Percentiles rank a stretch among this genome's conserved stretches.
Conservation (phyloP, 495 filamentous ascomycete genomes). For the Aspergillus carlsbadensis region DNA sequence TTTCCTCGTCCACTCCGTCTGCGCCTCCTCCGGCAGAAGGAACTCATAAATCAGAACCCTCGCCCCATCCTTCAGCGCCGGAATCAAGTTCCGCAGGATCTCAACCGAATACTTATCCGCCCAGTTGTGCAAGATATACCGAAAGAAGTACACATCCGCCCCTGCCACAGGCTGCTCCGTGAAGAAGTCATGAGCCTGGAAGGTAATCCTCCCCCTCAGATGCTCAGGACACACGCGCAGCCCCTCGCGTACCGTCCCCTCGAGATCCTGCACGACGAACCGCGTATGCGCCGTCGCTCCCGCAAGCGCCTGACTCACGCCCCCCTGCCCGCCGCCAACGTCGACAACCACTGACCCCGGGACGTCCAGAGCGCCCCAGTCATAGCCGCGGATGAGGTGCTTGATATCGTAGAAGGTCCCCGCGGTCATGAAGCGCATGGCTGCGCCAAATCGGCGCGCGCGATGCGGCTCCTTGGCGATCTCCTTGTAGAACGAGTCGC, state of each 20-base stretch:
- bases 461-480: not conserved
- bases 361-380: slow-evolving; percentile 34
- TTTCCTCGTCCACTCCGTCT: too few relatives aligned
- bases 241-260: slow-evolving; percentile 43
- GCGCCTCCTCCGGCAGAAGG: too few relatives aligned
- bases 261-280: slow-evolving; percentile 59
- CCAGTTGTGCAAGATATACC: slow-evolving; percentile 61
- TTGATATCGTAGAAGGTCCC: slow-evolving; percentile 41
- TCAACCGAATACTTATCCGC: slow-evolving; percentile 55
- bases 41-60: not conserved
- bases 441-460: not conserved
- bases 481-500: not conserved
- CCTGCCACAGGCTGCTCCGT: slow-evolving; percentile 46
- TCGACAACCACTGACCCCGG: slow-evolving; percentile 48
- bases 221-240: slow-evolving; percentile 34
- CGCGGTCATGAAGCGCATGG: not conserved
- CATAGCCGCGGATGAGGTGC: slow-evolving; percentile 45
- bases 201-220: slow-evolving; percentile 40
- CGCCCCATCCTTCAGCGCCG: slow-evolving; percentile 37
- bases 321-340: slow-evolving; percentile 54
- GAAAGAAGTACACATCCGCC: slow-evolving; percentile 57
- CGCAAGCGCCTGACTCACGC: slow-evolving; percentile 45
- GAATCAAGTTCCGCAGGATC: slow-evolving; percentile 52
- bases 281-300: slow-evolving; percentile 32
- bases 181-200: slow-evolving; percentile 56